Base-by-base conservation (phyloP, 2,329 filamentous ascomycete genomes). In the Hymenoscyphus occultus region DNA sequence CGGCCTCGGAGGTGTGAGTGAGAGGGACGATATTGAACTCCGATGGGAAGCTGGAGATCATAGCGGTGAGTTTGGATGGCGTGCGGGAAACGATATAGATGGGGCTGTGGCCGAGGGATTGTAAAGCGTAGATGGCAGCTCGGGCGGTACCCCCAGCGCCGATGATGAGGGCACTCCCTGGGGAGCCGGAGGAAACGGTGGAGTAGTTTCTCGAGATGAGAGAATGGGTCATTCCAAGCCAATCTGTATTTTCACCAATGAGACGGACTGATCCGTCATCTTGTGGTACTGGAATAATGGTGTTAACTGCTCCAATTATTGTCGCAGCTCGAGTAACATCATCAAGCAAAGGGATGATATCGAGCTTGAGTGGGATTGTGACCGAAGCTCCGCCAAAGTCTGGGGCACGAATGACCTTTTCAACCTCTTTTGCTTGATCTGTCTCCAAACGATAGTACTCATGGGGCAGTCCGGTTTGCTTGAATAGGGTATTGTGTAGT, bases 331-430 rank as follows among this genome's bases (percentile, higher is more conserved):
- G 85, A 0, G 92, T 89, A 65, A 97, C 82, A 62, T 89, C 86
- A 74, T 98, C 93, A 14, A 99, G 81, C 5, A 94, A 78, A 0
- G 85, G 82, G 79, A 96, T 92, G 65, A 98, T 87, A 71, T 96
- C 92, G 39, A 95, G 81, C 80, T 99, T 99, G 63, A 99, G 82
- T 0, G 95, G 95, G 60, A 99, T 98, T 0, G 95, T 99, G 57
- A 99, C 92, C 2, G 93, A 97, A 2, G 92, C 94, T 65, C 95
- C 95, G 7, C 95, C 95, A 74, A 99, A 99, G 70, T 90, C 83
- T 0, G 88, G 80, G 0, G 86, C 80, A 7, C 84, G 85, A 65
- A 99, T 88, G 60, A 92, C 78, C 2, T 85, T 79, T 69, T 81
- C 80, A 3, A 96, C 80, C 42, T 90, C 82, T 59, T 80, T 77